Conservation (phyloP, 2,329 filamentous ascomycete genomes). For the Trichoderma pleuroti region DNA sequence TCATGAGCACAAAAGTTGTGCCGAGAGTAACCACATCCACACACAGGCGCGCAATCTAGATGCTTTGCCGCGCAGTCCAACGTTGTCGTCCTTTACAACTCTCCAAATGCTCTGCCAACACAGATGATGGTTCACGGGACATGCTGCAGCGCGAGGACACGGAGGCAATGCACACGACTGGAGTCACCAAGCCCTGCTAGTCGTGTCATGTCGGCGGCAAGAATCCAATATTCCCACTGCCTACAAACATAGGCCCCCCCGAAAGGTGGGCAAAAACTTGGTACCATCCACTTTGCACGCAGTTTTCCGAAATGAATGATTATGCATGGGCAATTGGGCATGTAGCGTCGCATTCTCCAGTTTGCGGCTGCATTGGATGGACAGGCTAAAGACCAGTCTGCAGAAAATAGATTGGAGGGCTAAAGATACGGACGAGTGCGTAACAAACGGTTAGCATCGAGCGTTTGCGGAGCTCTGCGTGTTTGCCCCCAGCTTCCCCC, state of each 20-base stretch:
- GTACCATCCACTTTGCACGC: background rate
- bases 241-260: background rate
- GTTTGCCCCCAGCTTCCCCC: background rate
- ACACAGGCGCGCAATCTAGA: background rate
- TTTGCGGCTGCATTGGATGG: background rate
- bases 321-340: constrained; percentile 2
- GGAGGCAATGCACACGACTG: background rate
- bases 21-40: background rate
- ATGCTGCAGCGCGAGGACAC: background rate
- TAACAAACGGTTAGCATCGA: constrained; percentile 7
- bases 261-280: background rate
- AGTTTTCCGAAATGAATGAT: background rate
- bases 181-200: background rate
- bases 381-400: constrained; percentile 5
- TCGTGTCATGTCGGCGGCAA: constrained; percentile 8
- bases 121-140: background rate
- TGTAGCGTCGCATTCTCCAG: constrained; percentile 2
- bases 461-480: constrained; percentile 2
- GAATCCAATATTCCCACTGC: background rate
- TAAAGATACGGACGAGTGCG: constrained; percentile 6
- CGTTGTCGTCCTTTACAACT: background rate
- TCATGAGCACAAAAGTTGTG: background rate
- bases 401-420: background rate
- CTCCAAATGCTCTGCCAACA: background rate
- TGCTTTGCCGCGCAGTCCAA: background rate